Evolutionary conservation across 495 filamentous ascomycete genomes (phyloP).

Genomic region (Aspergillus diversus): DNA sequence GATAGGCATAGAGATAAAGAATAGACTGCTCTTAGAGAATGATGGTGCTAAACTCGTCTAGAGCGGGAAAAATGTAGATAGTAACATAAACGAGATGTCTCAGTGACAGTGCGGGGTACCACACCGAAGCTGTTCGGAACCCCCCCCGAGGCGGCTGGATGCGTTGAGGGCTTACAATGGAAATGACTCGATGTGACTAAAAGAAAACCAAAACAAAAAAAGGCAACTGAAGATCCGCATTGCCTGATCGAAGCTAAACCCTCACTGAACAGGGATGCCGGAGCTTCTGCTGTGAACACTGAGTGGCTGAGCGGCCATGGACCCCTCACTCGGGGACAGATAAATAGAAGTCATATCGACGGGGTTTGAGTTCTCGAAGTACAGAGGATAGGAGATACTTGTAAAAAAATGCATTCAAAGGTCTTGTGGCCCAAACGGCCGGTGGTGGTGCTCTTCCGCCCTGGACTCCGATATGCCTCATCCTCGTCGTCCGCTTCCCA

Average conservation of each 20-base stretch:
- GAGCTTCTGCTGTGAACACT: conserved; percentile 1
- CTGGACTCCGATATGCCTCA: conserved; percentile 5
- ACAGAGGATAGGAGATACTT: neutral
- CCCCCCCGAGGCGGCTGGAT: neutral
- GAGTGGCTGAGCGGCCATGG: conserved; percentile 12
- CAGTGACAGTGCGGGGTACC: neutral
- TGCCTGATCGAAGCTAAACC: neutral
- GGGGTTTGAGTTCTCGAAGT: no score
- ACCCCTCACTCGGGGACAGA: conserved; percentile 21
- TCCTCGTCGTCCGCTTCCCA: conserved; percentile 18
- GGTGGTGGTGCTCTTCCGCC: conserved; percentile 4
- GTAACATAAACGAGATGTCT: no score
- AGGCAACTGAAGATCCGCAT: conserved; percentile 3
- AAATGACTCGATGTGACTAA: neutral
- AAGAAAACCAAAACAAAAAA: neutral
- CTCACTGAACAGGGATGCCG: neutral
- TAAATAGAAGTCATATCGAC: conserved; percentile 20
- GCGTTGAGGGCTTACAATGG: neutral
- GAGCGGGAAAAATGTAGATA: neutral
- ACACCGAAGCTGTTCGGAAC: neutral
- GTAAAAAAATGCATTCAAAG: conserved; percentile 17
- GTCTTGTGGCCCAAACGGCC: conserved; percentile 15
- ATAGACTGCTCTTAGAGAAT: neutral
- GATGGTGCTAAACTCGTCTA: neutral
- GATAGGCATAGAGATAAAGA: neutral